Percentiles rank a stretch among this genome's conserved stretches.
Conservation (phyloP, 148 eudicot species). For the Cornus controversa region DNA sequence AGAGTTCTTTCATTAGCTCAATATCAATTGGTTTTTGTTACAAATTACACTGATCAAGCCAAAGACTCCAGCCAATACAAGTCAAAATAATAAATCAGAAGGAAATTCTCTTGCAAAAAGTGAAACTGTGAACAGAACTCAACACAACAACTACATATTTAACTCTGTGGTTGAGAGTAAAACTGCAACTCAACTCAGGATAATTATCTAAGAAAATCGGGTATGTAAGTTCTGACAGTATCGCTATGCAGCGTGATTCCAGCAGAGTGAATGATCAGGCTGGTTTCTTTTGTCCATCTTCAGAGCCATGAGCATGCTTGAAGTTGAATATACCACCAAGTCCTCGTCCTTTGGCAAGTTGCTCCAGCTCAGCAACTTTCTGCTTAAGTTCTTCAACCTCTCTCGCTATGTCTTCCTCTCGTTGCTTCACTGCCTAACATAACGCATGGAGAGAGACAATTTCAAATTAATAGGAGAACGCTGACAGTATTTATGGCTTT, state of each 20-base stretch:
- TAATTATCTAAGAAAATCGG: too few species aligned
- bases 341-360: constrained; percentile 46
- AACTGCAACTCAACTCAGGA: too few species aligned
- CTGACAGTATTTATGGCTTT: background rate
- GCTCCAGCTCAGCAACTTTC: constrained; percentile 53
- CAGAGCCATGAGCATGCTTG: constrained; percentile 18
- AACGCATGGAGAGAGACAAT: background rate
- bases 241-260: background rate
- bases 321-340: constrained; percentile 35
- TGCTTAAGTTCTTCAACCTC: constrained; percentile 62
- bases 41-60: background rate
- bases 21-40: background rate
- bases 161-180: too few species aligned
- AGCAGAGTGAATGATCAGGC: constrained; percentile 12
- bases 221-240: too few species aligned
- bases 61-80: too few species aligned
- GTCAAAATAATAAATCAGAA: too few species aligned
- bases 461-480: background rate
- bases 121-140: too few species aligned
- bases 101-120: too few species aligned
- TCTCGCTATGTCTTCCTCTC: constrained; percentile 53
- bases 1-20: background rate
- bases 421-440: constrained; percentile 62
- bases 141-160: too few species aligned
- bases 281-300: constrained; percentile 26